These are phyloP conservation scores for Kokia cookei DNA, from an alignment of 441 rosid species.

Conservation along the genomic window DNA sequence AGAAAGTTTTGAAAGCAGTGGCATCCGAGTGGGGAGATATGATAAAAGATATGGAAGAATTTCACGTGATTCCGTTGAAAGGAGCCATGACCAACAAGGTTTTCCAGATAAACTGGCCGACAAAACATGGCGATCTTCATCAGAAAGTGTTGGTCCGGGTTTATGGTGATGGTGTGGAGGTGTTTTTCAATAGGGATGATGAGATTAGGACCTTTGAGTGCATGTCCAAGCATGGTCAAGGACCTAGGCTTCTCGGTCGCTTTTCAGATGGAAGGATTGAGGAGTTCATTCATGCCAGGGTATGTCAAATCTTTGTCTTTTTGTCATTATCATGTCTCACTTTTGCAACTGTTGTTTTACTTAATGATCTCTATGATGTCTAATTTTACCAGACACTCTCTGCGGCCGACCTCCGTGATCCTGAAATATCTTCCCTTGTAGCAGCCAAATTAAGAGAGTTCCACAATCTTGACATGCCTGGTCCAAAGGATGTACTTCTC, in stretches of 20 bases:
- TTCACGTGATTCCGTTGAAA: conserved; percentile 46
- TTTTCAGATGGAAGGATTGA: conserved; percentile 59
- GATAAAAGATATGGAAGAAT: conserved; percentile 36
- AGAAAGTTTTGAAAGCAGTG: conserved; percentile 35
- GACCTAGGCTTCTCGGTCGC: conserved; percentile 65
- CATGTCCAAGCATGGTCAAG: conserved; percentile 62
- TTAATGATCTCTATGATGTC: neutral
- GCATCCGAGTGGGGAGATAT: conserved; percentile 50
- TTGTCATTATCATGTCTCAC: neutral
- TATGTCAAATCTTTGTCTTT: conserved; percentile 14
- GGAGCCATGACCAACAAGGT: conserved; percentile 78
- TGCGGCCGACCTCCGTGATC: conserved; percentile 68
- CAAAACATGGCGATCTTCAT: conserved; percentile 24
- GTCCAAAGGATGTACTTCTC: conserved; percentile 41
- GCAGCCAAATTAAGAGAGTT: conserved; percentile 82
- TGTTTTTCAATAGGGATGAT: conserved; percentile 56
- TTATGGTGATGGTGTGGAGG: conserved; percentile 64
- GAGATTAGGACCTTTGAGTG: conserved; percentile 63
- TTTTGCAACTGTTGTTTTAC: neutral
- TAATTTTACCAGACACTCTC: conserved; percentile 65
- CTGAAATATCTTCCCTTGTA: conserved; percentile 54
- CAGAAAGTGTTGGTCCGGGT: conserved; percentile 53
- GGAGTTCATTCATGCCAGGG: conserved; percentile 71
- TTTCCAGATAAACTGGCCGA: conserved; percentile 63
- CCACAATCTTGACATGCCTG: conserved; percentile 81